Conservation (phyloP, 106 monocot genomes). For the Cymbidium sinense region DNA sequence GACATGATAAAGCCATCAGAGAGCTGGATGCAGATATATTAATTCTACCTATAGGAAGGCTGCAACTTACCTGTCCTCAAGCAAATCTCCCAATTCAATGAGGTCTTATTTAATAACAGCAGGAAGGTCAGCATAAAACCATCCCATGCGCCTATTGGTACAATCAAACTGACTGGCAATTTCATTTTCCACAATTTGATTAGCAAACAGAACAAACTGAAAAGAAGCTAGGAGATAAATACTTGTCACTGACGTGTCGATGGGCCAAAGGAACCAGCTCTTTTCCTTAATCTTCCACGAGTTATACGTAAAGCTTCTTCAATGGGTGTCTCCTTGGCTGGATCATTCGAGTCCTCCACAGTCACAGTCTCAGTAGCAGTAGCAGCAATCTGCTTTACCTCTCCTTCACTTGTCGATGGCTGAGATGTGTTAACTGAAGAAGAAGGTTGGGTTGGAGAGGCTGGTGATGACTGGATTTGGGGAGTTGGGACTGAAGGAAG, state of each 20-base stretch:
- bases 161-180: neutral
- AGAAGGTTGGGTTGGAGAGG: neutral
- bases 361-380: neutral
- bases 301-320: conserved; percentile 56
- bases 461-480: neutral
- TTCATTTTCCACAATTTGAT: neutral
- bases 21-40: too few species aligned
- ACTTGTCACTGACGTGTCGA: neutral
- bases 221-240: neutral
- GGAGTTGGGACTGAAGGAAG: neutral
- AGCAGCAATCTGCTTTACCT: conserved; percentile 10
- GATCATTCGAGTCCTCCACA: neutral
- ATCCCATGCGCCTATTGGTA: neutral
- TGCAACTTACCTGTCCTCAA: too few species aligned
- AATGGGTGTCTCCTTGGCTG: conserved; percentile 21
- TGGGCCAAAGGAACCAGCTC: neutral
- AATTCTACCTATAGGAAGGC: too few species aligned
- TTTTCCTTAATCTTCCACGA: conserved; percentile 39
- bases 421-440: neutral
- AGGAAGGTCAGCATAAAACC: conserved; percentile 1
- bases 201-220: neutral
- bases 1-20: too few species aligned
- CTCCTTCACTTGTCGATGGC: conserved; percentile 4
- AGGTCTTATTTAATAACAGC: neutral
- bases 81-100: neutral